Percentiles rank a stretch among this genome's conserved stretches.
Evolutionary conservation across 2,329 filamentous ascomycete species (phyloP).

Genomic region (Tolypocladium paradoxum): DNA sequence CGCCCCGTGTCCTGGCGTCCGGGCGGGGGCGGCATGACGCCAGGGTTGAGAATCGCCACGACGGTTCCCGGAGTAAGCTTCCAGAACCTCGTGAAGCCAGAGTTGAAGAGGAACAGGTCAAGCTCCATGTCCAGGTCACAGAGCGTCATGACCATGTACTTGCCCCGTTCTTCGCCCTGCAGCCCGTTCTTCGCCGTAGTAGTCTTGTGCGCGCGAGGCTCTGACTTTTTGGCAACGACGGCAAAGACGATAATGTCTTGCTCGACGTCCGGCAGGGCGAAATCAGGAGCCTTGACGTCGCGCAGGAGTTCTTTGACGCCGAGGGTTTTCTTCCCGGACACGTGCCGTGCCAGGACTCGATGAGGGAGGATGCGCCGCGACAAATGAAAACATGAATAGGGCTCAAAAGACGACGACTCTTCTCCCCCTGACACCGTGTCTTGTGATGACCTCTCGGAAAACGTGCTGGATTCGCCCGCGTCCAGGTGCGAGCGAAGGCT

Average conservation of each 20-base stretch:
- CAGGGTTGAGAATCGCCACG: constrained; percentile 83
- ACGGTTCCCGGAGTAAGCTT: constrained; percentile 87
- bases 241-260: constrained; percentile 84
- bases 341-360: constrained; percentile 63
- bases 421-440: constrained; percentile 12
- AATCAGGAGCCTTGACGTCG: constrained; percentile 72
- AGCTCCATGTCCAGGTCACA: constrained; percentile 85
- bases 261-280: constrained; percentile 70
- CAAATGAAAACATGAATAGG: constrained; percentile 77
- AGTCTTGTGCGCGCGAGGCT: constrained; percentile 53
- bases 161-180: constrained; percentile 51
- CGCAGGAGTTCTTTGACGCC: constrained; percentile 71
- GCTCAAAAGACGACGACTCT: constrained; percentile 55
- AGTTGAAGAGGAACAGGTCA: constrained; percentile 84
- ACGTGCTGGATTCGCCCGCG: constrained; percentile 8
- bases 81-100: constrained; percentile 87
- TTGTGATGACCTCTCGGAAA: background rate
- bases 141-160: constrained; percentile 87
- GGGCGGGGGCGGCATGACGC: constrained; percentile 75
- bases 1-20: constrained; percentile 66
- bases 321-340: constrained; percentile 68
- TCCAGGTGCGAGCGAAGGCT: constrained; percentile 10
- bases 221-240: constrained; percentile 80
- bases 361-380: constrained; percentile 77
- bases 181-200: constrained; percentile 29